These are phyloP conservation scores for Arthrinium phaeospermum DNA, from an alignment of 2,329 filamentous ascomycete genomes.

Conservation along the genomic window DNA sequence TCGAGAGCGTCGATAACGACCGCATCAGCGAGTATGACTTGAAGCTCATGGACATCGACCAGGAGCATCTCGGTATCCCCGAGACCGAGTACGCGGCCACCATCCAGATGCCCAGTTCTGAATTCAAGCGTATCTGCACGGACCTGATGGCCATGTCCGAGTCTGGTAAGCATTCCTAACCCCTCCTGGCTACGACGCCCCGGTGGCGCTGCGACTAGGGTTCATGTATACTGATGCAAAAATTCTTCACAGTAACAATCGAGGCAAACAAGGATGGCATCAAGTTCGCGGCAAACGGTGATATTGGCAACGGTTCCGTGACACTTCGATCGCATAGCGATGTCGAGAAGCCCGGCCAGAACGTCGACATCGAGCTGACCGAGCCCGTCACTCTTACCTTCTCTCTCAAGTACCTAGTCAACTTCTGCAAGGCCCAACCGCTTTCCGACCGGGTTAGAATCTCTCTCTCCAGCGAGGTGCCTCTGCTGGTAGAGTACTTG, in stretches of 20 bases:
- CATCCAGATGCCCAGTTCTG: slow-evolving; percentile 83
- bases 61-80: slow-evolving; percentile 97
- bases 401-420: slow-evolving; percentile 98
- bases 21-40: slow-evolving; percentile 98
- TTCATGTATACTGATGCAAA: slow-evolving; percentile 22
- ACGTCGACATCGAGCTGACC: slow-evolving; percentile 86
- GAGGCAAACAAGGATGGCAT: slow-evolving; percentile 97
- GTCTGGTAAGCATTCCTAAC: slow-evolving; percentile 70
- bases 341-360: slow-evolving; percentile 85
- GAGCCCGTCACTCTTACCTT: slow-evolving; percentile 96
- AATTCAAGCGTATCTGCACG: slow-evolving; percentile 94
- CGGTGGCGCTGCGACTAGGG: not conserved
- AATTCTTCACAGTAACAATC: slow-evolving; percentile 72
- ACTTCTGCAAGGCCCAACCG: slow-evolving; percentile 97
- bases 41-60: slow-evolving; percentile 99
- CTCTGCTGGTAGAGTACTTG: slow-evolving; percentile 90
- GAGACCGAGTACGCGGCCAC: slow-evolving; percentile 98
- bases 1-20: slow-evolving; percentile 89
- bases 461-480: slow-evolving; percentile 94
- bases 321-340: slow-evolving; percentile 88
- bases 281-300: slow-evolving; percentile 91
- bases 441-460: slow-evolving; percentile 85
- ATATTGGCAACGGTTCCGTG: slow-evolving; percentile 95
- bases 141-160: slow-evolving; percentile 93
- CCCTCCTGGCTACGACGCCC: not conserved